Base-by-base conservation (phyloP, 805 yeast genomes). In the Metschnikowia henanensis region DNA sequence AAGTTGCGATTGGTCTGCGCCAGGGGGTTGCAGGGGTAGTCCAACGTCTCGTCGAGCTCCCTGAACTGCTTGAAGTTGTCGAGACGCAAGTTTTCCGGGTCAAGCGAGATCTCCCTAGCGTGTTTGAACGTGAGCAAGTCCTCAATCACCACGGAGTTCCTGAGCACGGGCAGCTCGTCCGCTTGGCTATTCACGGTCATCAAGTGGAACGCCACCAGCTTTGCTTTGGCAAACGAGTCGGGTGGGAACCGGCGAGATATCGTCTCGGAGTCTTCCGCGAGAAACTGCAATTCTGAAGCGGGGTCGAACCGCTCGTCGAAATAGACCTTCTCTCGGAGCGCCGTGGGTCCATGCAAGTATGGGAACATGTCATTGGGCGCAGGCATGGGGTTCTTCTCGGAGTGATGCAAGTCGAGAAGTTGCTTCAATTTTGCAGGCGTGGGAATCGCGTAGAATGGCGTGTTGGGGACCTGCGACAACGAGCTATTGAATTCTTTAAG, bases 271-370 rank as follows among this genome's bases (percentile, higher is more conserved):
- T 44, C 37, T n/a, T 26, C 35, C 5, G 46, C 16, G 15, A 48
- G 35, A 18, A 49, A 22, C 16, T 34, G 39, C 43, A 43, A 37
- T 30, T 45, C 50, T n/a, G 41, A 25, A 26, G 34, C 42, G 16
- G 39, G 46, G 38, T 45, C 46, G 30, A 55, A 56, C 16, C 49
- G n/a, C 4, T 52, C 53, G 36, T 53, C 52, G 41, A 58, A 63
- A 43, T 62, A 67, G 10, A 58, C 56, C 20, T 67, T 52, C 41
- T 64, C 72, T 38, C 52, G 48, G 10, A 50, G 31, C 33, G 52
- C 56, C 35, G 51, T 52, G 28, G 66, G 50, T 1, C 70, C 71
- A 50, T 66, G 70, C 34, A 68, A 56, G 46, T 60, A 66, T 2
- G 73, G 73, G 43, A 68, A 66, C 50, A 66, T 42, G 7, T 46